Conservation (phyloP, 2,329 filamentous ascomycete species). For the Cercospora sp. region DNA sequence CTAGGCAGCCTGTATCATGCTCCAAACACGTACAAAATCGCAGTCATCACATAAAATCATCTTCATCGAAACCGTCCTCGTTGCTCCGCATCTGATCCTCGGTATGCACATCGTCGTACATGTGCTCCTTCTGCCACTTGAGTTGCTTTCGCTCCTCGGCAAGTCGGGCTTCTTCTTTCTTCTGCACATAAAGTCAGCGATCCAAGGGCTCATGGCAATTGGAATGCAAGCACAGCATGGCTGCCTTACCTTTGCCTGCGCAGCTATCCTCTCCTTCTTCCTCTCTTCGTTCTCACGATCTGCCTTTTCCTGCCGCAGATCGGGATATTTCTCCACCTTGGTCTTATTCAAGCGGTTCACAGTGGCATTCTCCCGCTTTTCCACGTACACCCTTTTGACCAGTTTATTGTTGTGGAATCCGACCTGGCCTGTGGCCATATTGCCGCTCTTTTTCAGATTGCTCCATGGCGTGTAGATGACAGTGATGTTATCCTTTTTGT, state of each 20-base stretch:
- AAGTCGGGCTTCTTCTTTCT: slow-evolving; percentile 72
- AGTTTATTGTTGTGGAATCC: slow-evolving; percentile 86
- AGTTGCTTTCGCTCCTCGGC: slow-evolving; percentile 81
- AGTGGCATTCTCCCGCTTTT: slow-evolving; percentile 80
- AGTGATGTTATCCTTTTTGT: slow-evolving; percentile 98
- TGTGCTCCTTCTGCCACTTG: slow-evolving; percentile 96
- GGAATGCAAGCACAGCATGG: neutral
- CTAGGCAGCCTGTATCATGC: neutral
- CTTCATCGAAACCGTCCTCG: slow-evolving; percentile 74
- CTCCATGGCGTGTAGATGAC: slow-evolving; percentile 98
- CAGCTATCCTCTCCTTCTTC: slow-evolving; percentile 66
- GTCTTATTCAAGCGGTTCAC: slow-evolving; percentile 99
- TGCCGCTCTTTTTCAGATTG: slow-evolving; percentile 91
- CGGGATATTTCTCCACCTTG: slow-evolving; percentile 81
- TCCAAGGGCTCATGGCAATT: neutral
- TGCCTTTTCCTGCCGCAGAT: slow-evolving; percentile 79
- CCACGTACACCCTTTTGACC: slow-evolving; percentile 79
- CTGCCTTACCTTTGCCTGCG: slow-evolving; percentile 60
- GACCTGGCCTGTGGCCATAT: slow-evolving; percentile 94
- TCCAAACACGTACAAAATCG: neutral
- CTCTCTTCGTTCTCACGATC: slow-evolving; percentile 70
- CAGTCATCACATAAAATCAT: slow-evolving; percentile 75
- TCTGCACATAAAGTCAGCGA: slow-evolving; percentile 45
- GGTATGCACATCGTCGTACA: slow-evolving; percentile 87
- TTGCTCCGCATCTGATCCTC: slow-evolving; percentile 87